Evolutionary conservation across 2,329 filamentous ascomycete species (phyloP).

Genomic region (Microdochium bolleyi): DNA sequence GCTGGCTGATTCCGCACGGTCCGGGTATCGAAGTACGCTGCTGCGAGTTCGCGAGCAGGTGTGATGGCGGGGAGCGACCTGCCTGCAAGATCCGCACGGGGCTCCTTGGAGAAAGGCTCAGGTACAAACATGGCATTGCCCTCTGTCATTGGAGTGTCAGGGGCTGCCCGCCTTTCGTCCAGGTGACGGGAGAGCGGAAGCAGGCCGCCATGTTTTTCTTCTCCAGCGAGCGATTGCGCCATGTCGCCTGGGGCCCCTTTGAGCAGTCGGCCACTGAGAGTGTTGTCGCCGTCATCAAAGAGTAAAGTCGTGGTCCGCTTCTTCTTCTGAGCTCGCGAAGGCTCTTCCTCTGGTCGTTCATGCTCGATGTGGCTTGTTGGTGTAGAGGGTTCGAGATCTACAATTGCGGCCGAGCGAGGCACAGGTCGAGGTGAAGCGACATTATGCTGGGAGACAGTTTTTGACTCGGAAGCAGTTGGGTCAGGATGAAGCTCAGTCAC

Average conservation of each 20-base stretch:
- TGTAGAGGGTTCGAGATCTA: background rate
- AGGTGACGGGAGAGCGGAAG: background rate
- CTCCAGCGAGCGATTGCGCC: background rate
- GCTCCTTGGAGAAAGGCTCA: background rate
- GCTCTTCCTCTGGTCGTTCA: background rate
- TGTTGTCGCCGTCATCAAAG: background rate
- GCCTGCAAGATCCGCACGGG: background rate
- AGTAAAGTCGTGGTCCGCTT: background rate
- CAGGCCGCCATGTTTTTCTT: background rate
- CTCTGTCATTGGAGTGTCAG: background rate
- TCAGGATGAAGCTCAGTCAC: background rate
- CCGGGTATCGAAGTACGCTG: conserved; percentile 10
- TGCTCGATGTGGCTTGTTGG: background rate
- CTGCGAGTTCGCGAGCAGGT: conserved; percentile 12
- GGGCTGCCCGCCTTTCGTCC: conserved; percentile 3
- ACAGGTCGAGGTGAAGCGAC: background rate
- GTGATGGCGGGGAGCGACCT: conserved; percentile 3
- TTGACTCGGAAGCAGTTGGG: background rate
- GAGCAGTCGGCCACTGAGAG: background rate
- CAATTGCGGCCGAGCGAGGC: background rate
- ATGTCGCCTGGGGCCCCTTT: background rate
- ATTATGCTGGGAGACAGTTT: background rate
- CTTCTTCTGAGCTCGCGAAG: background rate
- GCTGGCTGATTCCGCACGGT: conserved; percentile 1
- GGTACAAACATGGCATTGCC: background rate